Conservation (phyloP, 345 rosid genomes). For the Eutrema heterophyllum region DNA sequence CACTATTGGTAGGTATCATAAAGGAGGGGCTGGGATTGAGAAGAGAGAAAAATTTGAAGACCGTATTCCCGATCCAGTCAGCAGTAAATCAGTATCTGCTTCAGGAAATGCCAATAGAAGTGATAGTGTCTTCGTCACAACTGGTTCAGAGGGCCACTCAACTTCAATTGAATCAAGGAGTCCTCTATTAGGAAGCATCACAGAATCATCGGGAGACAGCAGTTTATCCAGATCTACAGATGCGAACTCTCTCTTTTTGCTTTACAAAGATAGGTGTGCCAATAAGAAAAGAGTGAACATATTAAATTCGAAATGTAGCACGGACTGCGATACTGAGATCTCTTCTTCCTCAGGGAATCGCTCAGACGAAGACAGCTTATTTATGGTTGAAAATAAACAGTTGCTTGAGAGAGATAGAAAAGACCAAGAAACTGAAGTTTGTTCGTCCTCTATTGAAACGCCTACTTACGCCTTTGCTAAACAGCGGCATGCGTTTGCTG, state of each 20-base stretch:
- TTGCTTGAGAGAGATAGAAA: constrained; percentile 28
- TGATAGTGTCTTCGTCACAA: constrained; percentile 12
- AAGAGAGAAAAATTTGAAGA: constrained; percentile 23
- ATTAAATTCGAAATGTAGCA: constrained; percentile 30
- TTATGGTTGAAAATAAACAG: constrained; percentile 6
- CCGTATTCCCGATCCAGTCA: constrained; percentile 5
- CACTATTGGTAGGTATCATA: constrained; percentile 12
- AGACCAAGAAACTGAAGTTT: constrained; percentile 23
- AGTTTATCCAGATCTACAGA: constrained; percentile 30
- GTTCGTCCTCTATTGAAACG: constrained; percentile 27
- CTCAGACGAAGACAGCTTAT: constrained; percentile 18
- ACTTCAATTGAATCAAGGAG: constrained; percentile 28
- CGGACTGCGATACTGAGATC: constrained; percentile 31
- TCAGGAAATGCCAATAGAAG: constrained; percentile 28
- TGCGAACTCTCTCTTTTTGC: constrained; percentile 41
- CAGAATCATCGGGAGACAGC: constrained; percentile 4
- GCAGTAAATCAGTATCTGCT: constrained; percentile 9
- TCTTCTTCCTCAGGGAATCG: constrained; percentile 34
- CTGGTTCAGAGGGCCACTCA: constrained; percentile 21
- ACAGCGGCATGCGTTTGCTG: constrained; percentile 90
- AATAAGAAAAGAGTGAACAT: constrained; percentile 24
- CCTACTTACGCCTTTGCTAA: constrained; percentile 43
- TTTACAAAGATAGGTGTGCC: constrained; percentile 31
- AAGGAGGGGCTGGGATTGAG: constrained; percentile 18
- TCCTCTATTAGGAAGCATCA: constrained; percentile 13